Evolutionary conservation across 768 basidiomycete genomes (phyloP).

Genomic region (Grammothele lineata): DNA sequence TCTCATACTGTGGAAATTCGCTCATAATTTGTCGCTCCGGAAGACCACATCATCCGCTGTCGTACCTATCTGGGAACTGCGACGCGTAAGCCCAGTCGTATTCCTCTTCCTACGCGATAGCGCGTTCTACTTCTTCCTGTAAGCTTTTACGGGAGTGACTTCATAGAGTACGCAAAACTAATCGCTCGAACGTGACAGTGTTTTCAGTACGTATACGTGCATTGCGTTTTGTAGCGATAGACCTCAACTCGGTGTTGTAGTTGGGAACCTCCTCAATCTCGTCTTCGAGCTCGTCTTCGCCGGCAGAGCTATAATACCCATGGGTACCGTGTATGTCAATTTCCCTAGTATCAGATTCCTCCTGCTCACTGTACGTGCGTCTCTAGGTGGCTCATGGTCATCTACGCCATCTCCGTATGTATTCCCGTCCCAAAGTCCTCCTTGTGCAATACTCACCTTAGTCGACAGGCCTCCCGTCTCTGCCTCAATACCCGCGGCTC

Average conservation of each 20-base stretch:
- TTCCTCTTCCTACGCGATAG: conserved; percentile 8
- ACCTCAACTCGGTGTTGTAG: not conserved
- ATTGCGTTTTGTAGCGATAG: not conserved
- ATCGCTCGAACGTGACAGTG: too few relatives aligned
- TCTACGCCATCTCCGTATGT: conserved; percentile 5
- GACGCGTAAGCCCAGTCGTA: conserved; percentile 4
- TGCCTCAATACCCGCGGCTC: conserved; percentile 9
- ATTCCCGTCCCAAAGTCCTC: too few relatives aligned
- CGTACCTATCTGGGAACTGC: conserved; percentile 3
- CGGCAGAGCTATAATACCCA: not conserved
- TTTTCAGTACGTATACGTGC: not conserved
- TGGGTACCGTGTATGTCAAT: not conserved
- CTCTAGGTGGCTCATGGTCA: conserved; percentile 1
- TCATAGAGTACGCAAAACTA: too few relatives aligned
- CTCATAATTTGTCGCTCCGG: not conserved
- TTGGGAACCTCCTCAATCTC: conserved; percentile 5
- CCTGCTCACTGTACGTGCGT: too few relatives aligned
- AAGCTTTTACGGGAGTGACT: too few relatives aligned
- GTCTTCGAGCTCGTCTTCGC: conserved; percentile 2
- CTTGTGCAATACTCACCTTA: too few relatives aligned
- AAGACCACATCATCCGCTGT: not conserved
- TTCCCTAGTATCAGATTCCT: too few relatives aligned
- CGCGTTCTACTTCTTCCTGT: conserved; percentile 12
- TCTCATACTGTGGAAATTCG: conserved; percentile 8
- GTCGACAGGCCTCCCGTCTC: conserved; percentile 1